phyloP scores from a whole-genome alignment of 208 protist genomes.

The Endotrypanum monterogeii region DNA sequence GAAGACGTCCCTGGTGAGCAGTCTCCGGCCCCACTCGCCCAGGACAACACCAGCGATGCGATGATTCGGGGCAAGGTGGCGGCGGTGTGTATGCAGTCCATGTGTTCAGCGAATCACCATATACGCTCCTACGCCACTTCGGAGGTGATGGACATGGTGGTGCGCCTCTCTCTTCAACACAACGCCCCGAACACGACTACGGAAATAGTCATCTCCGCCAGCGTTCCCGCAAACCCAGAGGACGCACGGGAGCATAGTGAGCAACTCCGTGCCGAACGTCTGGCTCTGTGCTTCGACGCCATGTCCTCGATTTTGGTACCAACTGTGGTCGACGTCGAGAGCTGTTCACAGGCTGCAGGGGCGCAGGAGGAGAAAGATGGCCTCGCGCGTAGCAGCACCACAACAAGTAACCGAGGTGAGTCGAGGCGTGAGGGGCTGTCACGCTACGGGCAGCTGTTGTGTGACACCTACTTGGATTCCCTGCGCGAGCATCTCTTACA shows the following conservation, averaged over 20 bases:
- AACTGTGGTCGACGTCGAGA: conserved; percentile 12
- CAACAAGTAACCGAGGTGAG: conserved; percentile 10
- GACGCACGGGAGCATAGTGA: conserved; percentile 9
- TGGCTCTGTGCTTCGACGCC: conserved; percentile 63
- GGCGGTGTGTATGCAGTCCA: conserved; percentile 65
- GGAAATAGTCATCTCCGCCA: background rate
- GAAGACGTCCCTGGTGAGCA: background rate
- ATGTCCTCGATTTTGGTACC: conserved; percentile 63
- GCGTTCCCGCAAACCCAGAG: conserved; percentile 7
- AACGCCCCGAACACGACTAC: background rate
- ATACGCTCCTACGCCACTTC: conserved; percentile 71
- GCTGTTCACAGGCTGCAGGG: conserved; percentile 4
- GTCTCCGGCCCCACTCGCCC: background rate
- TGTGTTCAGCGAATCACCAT: conserved; percentile 64
- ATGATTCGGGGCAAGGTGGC: conserved; percentile 38
- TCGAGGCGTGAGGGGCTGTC: conserved; percentile 41
- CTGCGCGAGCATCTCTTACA: conserved; percentile 43
- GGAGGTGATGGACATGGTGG: conserved; percentile 70
- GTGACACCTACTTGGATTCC: conserved; percentile 77
- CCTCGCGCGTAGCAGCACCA: conserved; percentile 7
- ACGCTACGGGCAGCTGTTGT: conserved; percentile 69
- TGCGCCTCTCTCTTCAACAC: conserved; percentile 37
- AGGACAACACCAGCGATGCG: conserved; percentile 11
- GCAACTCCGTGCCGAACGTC: conserved; percentile 23
- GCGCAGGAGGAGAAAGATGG: conserved; percentile 6